Conservation (phyloP, 768 basidiomycete species). For the Termitomyces titanicus region DNA sequence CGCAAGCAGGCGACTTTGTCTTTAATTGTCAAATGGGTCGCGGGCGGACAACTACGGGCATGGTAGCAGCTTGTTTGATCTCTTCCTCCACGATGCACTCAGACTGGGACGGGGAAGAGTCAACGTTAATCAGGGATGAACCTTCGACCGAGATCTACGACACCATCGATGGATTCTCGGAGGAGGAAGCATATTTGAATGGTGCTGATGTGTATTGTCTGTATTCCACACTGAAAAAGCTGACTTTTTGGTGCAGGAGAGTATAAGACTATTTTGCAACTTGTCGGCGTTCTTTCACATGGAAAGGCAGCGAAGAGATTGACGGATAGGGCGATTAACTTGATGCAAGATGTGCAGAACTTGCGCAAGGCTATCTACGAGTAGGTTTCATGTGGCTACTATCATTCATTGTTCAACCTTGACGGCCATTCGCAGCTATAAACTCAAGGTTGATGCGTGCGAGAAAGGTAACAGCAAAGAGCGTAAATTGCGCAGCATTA, state of each 20-base stretch:
- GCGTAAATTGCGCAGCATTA: constrained; percentile 65
- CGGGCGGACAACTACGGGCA: constrained; percentile 92
- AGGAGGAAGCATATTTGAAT: constrained; percentile 86
- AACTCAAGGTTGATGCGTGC: constrained; percentile 82
- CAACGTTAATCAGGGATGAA: constrained; percentile 33
- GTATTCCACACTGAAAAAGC: neutral
- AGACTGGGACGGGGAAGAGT: constrained; percentile 46
- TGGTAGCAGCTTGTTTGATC: constrained; percentile 87
- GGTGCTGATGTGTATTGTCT: constrained; percentile 38
- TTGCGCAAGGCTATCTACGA: constrained; percentile 93
- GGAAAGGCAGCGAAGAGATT: constrained; percentile 92
- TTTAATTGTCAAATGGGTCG: constrained; percentile 99
- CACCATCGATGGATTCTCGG: constrained; percentile 76
- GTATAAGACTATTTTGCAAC: constrained; percentile 94
- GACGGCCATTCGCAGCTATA: constrained; percentile 55
- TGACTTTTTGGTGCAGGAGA: constrained; percentile 56
- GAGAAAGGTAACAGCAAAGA: constrained; percentile 79
- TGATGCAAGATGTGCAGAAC: constrained; percentile 97
- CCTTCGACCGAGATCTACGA: constrained; percentile 47
- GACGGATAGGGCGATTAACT: constrained; percentile 84
- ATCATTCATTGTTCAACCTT: neutral
- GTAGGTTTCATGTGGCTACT: constrained; percentile 39
- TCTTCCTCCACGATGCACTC: constrained; percentile 62
- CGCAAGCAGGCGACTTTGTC: constrained; percentile 69
- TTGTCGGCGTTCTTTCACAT: constrained; percentile 87